Evolutionary conservation across 192 early-diverging fungal species (phyloP), one percentile per base, ranked within the genome.

Genomic region (Backusella psychrophila): DNA sequence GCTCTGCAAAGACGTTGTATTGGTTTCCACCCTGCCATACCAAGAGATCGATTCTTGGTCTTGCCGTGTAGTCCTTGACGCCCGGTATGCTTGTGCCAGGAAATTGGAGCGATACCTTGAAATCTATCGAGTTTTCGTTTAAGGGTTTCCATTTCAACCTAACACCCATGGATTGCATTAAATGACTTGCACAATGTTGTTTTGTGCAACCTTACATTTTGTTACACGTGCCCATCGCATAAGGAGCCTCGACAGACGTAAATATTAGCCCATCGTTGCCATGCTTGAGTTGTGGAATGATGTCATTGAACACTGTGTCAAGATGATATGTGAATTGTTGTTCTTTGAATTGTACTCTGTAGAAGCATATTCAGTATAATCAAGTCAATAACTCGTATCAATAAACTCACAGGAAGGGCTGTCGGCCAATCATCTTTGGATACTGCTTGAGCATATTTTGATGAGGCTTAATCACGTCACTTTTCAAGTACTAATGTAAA

Each of bases 131-230:
- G 76, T 95, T 96, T 67, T 94, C 93, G 75, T 87, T 82, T 9
- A 92, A 87, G 17, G 94, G 93, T 75, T 95, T 96, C 94, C 94
- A 96, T 81, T 96, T 96, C 68, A 95, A 77, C 80, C 94, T 95
- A 39, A 56, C 15, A 34, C 9, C 33, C 33, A 63, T 56, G 49
- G 49, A 70, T n/a, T 33, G 46, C 29, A 75, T 44, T 63, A 46
- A 41, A 74, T 38, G 29, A 29, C 23, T 23, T 35, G 33, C 3
- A 5, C 23, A 56, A 12, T 39, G 38, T 39, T 39, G 38, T 2
- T 12, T 38, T 65, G 26, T 44, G 42, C 23, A 31, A 42, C 21
- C 85, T 77, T 85, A 94, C 91, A 93, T 91, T 65, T 88, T 91
- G 9, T 83, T 31, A 66, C 88, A 89, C 6, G 93, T 94, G 35